Evolutionary conservation across 352 stramenopile species (phyloP).

Genomic region (Blastocystis sp.): DNA sequence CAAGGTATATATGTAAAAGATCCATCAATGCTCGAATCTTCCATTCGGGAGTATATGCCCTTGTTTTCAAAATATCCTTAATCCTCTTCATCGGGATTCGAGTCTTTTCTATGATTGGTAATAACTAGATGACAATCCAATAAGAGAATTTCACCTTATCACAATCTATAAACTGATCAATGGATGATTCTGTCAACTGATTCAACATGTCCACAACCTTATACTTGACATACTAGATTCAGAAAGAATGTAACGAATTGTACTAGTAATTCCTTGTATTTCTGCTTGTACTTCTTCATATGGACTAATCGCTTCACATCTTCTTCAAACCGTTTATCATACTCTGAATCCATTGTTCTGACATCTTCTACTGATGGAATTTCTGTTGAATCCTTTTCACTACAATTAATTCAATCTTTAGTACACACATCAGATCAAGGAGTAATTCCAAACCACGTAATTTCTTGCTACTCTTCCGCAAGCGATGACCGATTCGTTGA

Average conservation of each 20-base stretch:
- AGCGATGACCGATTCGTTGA: neutral
- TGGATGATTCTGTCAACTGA: neutral
- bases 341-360: neutral
- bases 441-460: neutral
- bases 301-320: slow-evolving; percentile 15
- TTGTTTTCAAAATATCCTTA: slow-evolving; percentile 19
- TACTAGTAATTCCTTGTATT: slow-evolving; percentile 38
- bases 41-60: slow-evolving; percentile 38
- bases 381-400: slow-evolving; percentile 10
- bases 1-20: slow-evolving; percentile 6
- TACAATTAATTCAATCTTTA: neutral
- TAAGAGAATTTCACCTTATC: neutral
- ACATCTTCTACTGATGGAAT: neutral
- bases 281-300: slow-evolving; percentile 21
- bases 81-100: slow-evolving; percentile 8
- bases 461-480: slow-evolving; percentile 22
- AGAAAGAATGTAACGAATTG: neutral
- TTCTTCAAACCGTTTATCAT: neutral
- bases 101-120: slow-evolving; percentile 30
- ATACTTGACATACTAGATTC: slow-evolving; percentile 43
- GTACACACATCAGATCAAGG: neutral
- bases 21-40: slow-evolving; percentile 53
- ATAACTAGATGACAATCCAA: neutral
- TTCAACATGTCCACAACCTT: slow-evolving; percentile 60
- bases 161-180: slow-evolving; percentile 38